These are phyloP conservation scores for Fraxinus floribunda DNA, from an alignment of 305 asterid species.

Conservation along the genomic window DNA sequence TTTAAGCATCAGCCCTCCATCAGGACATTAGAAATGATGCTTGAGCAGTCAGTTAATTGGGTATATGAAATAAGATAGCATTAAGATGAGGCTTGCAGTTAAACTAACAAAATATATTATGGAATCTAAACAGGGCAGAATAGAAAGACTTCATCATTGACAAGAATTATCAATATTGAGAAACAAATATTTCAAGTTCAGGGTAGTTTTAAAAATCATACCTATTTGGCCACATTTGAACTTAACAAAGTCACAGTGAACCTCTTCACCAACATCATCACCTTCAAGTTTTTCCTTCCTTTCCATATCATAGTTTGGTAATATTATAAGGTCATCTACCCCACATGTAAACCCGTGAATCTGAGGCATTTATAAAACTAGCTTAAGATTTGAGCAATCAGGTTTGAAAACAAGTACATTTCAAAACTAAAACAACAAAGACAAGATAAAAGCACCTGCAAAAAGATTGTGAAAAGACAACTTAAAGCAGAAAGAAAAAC, in stretches of 20 bases:
- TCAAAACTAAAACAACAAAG: slow-evolving; percentile 14
- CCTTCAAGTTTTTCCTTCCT: slow-evolving; percentile 92
- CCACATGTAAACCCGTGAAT: slow-evolving; percentile 96
- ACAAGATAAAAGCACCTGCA: slow-evolving; percentile 64
- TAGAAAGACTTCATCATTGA: background rate
- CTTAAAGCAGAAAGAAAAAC: slow-evolving; percentile 85
- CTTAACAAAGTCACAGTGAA: slow-evolving; percentile 86
- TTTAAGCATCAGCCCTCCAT: slow-evolving; percentile 3
- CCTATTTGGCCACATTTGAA: slow-evolving; percentile 87
- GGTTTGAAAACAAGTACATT: slow-evolving; percentile 11
- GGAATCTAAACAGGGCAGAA: background rate
- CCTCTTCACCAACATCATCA: slow-evolving; percentile 93
- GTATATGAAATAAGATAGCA: background rate
- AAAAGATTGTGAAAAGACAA: slow-evolving; percentile 76
- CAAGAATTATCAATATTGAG: background rate
- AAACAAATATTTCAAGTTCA: slow-evolving; percentile 8
- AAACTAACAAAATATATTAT: background rate
- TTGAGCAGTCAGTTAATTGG: background rate
- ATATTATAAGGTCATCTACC: slow-evolving; percentile 86
- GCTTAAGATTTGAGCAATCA: slow-evolving; percentile 20
- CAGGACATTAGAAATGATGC: background rate
- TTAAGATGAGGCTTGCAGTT: slow-evolving; percentile 1
- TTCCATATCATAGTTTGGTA: slow-evolving; percentile 62
- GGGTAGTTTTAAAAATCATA: slow-evolving; percentile 24
- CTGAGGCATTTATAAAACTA: slow-evolving; percentile 40